Conservation (phyloP, 164 flowering plant genomes). For the Sextonia rubra region DNA sequence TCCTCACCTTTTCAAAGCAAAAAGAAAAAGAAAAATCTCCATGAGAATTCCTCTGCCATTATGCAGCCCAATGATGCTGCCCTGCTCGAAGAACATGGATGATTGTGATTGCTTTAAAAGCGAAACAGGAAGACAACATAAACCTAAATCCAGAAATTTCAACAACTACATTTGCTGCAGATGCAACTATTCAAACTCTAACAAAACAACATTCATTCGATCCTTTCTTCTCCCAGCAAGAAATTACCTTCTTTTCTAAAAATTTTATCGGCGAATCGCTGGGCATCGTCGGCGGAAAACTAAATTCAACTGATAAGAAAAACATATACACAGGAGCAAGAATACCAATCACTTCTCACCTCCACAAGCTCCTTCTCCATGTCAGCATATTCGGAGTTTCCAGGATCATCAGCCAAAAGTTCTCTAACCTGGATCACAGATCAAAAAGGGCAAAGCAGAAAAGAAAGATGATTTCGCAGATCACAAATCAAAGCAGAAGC, state of each 20-base stretch:
- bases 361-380: conserved; percentile 91
- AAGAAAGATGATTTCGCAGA: too few species aligned
- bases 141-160: background rate
- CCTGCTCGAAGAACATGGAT: conserved; percentile 46
- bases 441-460: too few species aligned
- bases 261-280: background rate
- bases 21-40: conserved; percentile 27
- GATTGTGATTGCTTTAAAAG: conserved; percentile 40
- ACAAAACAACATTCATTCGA: too few species aligned
- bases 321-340: background rate
- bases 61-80: conserved; percentile 29
- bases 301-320: conserved; percentile 1
- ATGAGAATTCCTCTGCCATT: conserved; percentile 21
- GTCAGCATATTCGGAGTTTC: conserved; percentile 82
- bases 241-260: background rate
- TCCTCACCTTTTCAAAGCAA: conserved; percentile 44
- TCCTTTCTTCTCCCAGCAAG: background rate
- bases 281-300: background rate
- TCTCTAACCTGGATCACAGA: conserved; percentile 50
- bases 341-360: conserved; percentile 38
- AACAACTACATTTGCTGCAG: background rate
- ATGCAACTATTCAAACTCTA: background rate
- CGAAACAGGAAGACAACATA: conserved; percentile 7
- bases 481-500: background rate
- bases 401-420: conserved; percentile 74